These are phyloP conservation scores for Xanthoconium purpureum DNA, from an alignment of 768 basidiomycete species.

Conservation along the genomic window DNA sequence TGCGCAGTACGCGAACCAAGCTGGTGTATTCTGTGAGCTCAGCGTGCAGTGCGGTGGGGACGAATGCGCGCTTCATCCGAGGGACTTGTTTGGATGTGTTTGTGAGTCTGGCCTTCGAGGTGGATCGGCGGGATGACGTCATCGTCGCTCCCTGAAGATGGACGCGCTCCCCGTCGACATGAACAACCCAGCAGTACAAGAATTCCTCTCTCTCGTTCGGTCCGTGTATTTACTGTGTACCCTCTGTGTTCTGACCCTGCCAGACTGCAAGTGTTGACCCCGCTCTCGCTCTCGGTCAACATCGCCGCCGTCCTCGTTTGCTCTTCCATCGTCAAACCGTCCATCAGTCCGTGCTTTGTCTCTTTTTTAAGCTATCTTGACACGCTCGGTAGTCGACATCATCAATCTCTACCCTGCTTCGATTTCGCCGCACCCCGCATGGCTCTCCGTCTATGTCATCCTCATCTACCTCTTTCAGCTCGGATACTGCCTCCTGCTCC, in stretches of 20 bases:
- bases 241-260: not conserved
- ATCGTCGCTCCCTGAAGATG: conserved; percentile 35
- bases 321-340: conserved; percentile 61
- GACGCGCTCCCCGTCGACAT: conserved; percentile 56
- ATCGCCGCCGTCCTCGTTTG: conserved; percentile 73
- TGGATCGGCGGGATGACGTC: conserved; percentile 12
- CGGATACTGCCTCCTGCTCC: conserved; percentile 79
- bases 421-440: conserved; percentile 60
- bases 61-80: conserved; percentile 31
- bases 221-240: conserved; percentile 16
- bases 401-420: conserved; percentile 58
- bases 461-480: conserved; percentile 65
- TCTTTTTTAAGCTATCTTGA: not conserved
- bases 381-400: conserved; percentile 41
- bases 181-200: conserved; percentile 56
- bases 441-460: conserved; percentile 60
- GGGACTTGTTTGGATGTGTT: conserved; percentile 11
- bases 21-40: conserved; percentile 69
- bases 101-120: not conserved
- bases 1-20: conserved; percentile 61
- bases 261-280: conserved; percentile 84
- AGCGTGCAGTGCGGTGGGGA: conserved; percentile 55
- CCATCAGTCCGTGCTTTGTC: conserved; percentile 40
- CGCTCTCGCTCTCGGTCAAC: conserved; percentile 78
- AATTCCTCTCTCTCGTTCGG: conserved; percentile 66